Conservation (phyloP, 257 asterid species). For the Craterostigma plantagineum region DNA sequence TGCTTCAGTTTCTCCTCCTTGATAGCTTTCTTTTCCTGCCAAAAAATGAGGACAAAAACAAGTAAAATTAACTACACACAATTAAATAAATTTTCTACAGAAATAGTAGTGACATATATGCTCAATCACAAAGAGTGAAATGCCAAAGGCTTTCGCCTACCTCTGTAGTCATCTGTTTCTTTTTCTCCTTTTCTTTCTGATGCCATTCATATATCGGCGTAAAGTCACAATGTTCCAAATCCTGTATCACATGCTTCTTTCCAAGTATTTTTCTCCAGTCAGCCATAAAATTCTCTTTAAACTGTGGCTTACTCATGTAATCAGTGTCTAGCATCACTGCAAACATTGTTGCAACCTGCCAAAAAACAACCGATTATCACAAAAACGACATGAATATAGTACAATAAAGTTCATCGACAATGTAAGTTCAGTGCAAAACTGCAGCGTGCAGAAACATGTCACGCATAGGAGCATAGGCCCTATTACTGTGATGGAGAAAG, state of each 20-base stretch:
- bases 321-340: constrained; percentile 94
- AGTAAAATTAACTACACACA: too few species aligned
- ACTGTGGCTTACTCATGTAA: constrained; percentile 62
- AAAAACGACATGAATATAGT: background rate
- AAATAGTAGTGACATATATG: too few species aligned
- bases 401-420: background rate
- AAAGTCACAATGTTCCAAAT: constrained; percentile 74
- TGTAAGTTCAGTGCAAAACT: background rate
- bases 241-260: constrained; percentile 70
- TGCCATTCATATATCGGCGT: constrained; percentile 89
- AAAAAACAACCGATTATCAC: constrained; percentile 4
- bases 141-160: constrained; percentile 13
- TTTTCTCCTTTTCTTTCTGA: constrained; percentile 83
- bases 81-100: too few species aligned
- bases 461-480: background rate
- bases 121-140: too few species aligned
- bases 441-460: background rate
- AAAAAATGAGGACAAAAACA: too few species aligned
- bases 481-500: background rate
- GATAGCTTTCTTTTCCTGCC: too few species aligned
- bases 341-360: constrained; percentile 91
- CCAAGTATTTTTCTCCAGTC: constrained; percentile 94
- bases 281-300: constrained; percentile 72
- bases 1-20: too few species aligned
- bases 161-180: constrained; percentile 83